Conservation (phyloP, 1,284 basidiomycete species). For the Puccinia horiana region DNA sequence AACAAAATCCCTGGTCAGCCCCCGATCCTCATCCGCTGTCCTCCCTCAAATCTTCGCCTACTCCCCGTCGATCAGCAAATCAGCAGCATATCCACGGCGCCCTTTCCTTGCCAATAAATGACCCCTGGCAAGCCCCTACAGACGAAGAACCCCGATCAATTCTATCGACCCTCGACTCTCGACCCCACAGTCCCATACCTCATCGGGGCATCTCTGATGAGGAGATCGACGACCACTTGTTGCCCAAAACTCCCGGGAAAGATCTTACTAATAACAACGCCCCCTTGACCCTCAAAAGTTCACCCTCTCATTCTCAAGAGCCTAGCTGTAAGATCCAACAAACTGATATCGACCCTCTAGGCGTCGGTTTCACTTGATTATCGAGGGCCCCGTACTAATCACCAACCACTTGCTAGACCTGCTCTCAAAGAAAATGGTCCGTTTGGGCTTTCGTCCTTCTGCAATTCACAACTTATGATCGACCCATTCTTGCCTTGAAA, state of each 20-base stretch:
- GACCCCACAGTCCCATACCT: background rate
- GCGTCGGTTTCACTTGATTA: conserved; percentile 35
- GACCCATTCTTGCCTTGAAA: no score
- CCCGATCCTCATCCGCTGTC: background rate
- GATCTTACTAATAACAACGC: background rate
- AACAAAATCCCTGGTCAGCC: conserved; percentile 33
- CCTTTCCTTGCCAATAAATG: conserved; percentile 1
- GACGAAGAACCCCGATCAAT: background rate
- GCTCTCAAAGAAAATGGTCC: no score
- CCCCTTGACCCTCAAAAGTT: background rate
- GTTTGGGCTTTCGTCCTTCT: no score
- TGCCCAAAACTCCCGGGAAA: background rate
- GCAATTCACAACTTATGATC: no score
- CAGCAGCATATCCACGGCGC: background rate
- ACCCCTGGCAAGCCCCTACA: background rate
- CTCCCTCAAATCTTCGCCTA: background rate
- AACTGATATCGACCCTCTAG: conserved; percentile 38
- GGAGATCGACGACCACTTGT: background rate
- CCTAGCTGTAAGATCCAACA: background rate
- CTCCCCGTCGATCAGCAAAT: background rate
- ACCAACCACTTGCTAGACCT: no score
- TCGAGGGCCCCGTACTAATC: background rate
- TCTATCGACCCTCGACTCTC: background rate
- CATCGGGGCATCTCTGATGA: background rate
- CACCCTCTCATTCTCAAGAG: background rate